Evolutionary conservation across 2,329 filamentous ascomycete genomes (phyloP).

Genomic region (Cladosporium sp.): DNA sequence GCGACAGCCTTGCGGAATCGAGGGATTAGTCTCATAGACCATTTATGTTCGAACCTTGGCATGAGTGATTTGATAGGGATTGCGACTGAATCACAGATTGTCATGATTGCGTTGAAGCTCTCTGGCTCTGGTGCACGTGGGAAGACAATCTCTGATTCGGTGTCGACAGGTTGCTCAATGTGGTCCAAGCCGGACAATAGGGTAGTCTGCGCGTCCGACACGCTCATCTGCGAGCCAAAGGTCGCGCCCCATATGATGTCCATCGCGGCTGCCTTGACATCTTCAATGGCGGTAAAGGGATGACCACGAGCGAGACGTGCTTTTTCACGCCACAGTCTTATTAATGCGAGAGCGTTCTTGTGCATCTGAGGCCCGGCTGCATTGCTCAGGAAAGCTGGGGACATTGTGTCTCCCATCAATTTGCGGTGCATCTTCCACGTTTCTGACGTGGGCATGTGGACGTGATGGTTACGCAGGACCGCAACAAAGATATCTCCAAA

Average conservation of each 20-base stretch:
- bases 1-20: conserved; percentile 18
- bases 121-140: conserved; percentile 26
- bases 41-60: conserved; percentile 29
- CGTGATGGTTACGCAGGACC: conserved; percentile 29
- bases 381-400: conserved; percentile 30
- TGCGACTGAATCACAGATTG: conserved; percentile 15
- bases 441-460: conserved; percentile 29
- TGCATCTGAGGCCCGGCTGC: conserved; percentile 35
- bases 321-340: conserved; percentile 38
- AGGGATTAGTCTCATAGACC: conserved; percentile 24
- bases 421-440: conserved; percentile 31
- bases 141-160: conserved; percentile 22
- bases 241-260: conserved; percentile 44
- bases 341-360: conserved; percentile 25
- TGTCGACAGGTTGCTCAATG: conserved; percentile 6
- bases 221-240: conserved; percentile 39
- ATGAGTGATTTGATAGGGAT: conserved; percentile 26
- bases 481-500: conserved; percentile 33
- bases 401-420: conserved; percentile 34
- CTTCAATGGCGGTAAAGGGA: conserved; percentile 38
- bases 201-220: conserved; percentile 25
- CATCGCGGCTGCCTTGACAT: conserved; percentile 40
- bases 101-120: conserved; percentile 20
- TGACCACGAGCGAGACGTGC: conserved; percentile 30
- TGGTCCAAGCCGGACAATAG: conserved; percentile 20